Evolutionary conservation across 2,329 filamentous ascomycete species (phyloP), one percentile per base, ranked within the genome.

Genomic region (Cladosporium sp.): DNA sequence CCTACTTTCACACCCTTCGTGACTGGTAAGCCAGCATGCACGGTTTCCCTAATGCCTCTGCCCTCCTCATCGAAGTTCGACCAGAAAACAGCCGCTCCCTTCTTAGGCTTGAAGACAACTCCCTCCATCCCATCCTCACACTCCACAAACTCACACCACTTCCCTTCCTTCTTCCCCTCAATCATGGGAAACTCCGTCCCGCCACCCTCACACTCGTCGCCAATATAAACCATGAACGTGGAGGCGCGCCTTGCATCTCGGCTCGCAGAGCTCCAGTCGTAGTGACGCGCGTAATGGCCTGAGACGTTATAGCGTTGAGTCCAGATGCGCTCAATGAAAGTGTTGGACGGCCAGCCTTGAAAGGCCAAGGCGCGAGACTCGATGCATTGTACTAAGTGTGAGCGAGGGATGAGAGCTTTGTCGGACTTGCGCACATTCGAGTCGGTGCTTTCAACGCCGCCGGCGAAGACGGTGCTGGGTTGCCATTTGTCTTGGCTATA

Each of bases 141-240:
- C 57, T 85, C 82, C 22, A 86, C 65, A 63, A 84, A 85, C 55
- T 76, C 70, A 70, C 83, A 85, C 84, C 84, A 87, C 55, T 71
- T 70, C 37, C 69, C 64, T 20, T 73, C 76, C 15, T 59, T 58
- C 36, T 28, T 49, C 70, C 68, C 76, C 38, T 66, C 64, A 17
- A 86, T 61, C 2, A 80, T 71, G 3, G 84, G 84, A 58, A 87
- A 87, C 64, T 85, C 79, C 20, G 84, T 87, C 3, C 83, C 84
- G 1, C 84, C 84, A 1, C 84, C 84, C 15, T 74, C 74, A 61
- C 82, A 83, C 49, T 81, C 73, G 6, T 71, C 78, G 8, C 74
- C 71, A 0, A 86, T 68, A 65, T 85, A 87, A 1, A 86, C 84
- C 82, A 86, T 86, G 65, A 86, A 86, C 2, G 78, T 84, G 58